Evolutionary conservation across 108 stramenopile genomes (phyloP).

Genomic region (Fragilariopsis cylindrus): DNA sequence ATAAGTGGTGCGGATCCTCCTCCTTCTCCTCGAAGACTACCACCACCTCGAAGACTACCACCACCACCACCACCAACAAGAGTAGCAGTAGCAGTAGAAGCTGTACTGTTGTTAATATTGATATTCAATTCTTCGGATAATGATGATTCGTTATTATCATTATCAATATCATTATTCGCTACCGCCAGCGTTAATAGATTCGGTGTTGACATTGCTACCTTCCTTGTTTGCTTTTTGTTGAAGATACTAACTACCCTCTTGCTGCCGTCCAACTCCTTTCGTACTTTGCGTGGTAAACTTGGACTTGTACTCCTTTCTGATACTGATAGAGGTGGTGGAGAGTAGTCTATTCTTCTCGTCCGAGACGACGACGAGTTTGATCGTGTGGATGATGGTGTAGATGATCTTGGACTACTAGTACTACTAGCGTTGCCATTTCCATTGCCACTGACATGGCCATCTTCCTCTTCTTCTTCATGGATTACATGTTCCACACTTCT

Average conservation of each 20-base stretch:
- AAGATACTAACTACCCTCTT: background rate
- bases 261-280: background rate
- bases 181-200: background rate
- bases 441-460: too few species aligned
- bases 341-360: too few species aligned
- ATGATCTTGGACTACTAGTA: too few species aligned
- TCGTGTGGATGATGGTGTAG: too few species aligned
- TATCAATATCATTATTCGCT: background rate
- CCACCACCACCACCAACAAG: background rate
- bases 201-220: constrained; percentile 6
- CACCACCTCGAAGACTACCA: background rate
- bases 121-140: background rate
- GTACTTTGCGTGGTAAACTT: background rate
- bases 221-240: background rate
- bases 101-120: background rate
- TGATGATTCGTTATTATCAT: background rate
- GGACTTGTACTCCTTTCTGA: too few species aligned
- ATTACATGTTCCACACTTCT: background rate
- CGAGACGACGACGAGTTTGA: too few species aligned
- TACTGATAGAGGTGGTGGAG: too few species aligned
- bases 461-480: too few species aligned
- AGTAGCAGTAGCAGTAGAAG: background rate
- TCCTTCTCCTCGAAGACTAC: background rate
- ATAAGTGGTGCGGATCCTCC: background rate
- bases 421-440: too few species aligned